Percentiles rank a stretch among this genome's conserved stretches.
Evolutionary conservation across 1,139 yeast genomes (phyloP).

Genomic region (Kurtzmaniella quercitrusa): DNA sequence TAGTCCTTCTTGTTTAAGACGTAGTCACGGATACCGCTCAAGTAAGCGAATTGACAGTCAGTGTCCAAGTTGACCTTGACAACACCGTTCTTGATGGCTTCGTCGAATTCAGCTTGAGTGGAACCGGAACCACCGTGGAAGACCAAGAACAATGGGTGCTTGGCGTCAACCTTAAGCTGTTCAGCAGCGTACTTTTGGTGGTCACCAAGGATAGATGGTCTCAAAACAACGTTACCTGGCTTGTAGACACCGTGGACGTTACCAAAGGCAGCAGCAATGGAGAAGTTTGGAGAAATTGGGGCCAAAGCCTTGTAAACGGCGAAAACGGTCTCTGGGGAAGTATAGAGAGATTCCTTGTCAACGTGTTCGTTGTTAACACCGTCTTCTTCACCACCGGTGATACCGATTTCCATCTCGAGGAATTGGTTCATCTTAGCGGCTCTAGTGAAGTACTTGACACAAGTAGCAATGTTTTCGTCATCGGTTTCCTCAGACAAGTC

Average conservation of each 20-base stretch:
- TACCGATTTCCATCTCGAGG: slow-evolving; percentile 99
- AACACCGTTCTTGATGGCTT: slow-evolving; percentile 90
- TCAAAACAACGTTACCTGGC: slow-evolving; percentile 96
- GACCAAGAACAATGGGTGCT: slow-evolving; percentile 88
- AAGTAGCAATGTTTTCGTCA: slow-evolving; percentile 90
- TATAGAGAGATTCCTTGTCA: slow-evolving; percentile 82
- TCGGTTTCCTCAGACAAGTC: slow-evolving; percentile 96
- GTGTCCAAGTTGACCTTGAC: slow-evolving; percentile 99
- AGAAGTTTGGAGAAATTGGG: slow-evolving; percentile 95
- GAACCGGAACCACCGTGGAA: slow-evolving; percentile 99
- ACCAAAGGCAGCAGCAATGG: slow-evolving; percentile 99
- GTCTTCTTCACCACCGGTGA: slow-evolving; percentile 99
- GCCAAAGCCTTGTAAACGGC: slow-evolving; percentile 85
- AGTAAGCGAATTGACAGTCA: slow-evolving; percentile 98
- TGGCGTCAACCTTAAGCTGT: slow-evolving; percentile 49
- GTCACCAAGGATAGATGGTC: slow-evolving; percentile 90
- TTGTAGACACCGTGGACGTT: slow-evolving; percentile 99
- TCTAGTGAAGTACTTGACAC: slow-evolving; percentile 93
- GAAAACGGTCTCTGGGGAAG: slow-evolving; percentile 93
- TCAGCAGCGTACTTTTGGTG: slow-evolving; percentile 85
- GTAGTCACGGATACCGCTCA: slow-evolving; percentile 95
- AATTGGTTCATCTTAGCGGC: slow-evolving; percentile 94
- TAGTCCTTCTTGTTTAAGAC: slow-evolving; percentile 94
- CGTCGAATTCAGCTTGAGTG: slow-evolving; percentile 82
- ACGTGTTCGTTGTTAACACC: slow-evolving; percentile 99